phyloP scores from a whole-genome alignment of 805 yeast genomes.

The Myxozyma nipponensis region DNA sequence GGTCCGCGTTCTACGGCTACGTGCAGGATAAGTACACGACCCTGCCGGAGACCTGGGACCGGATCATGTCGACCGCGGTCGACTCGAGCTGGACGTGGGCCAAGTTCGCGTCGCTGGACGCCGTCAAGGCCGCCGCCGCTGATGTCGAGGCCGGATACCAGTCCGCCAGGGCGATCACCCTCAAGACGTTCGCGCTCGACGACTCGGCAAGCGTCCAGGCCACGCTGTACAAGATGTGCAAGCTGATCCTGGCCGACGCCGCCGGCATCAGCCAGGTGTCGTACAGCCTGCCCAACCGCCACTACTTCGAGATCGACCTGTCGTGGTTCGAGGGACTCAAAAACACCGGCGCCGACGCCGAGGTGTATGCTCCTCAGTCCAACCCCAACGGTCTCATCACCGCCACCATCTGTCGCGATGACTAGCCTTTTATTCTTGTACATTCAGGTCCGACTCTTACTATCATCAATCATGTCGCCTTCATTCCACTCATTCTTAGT shows the following conservation, averaged over 20 bases:
- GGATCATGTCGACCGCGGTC: constrained; percentile 81
- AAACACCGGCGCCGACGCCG: constrained; percentile 59
- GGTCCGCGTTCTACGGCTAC: constrained; percentile 88
- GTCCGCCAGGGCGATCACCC: constrained; percentile 63
- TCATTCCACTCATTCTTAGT: too few relatives aligned
- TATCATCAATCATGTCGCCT: too few relatives aligned
- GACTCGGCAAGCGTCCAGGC: constrained; percentile 95
- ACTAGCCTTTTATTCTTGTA: background rate
- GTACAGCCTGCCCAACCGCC: constrained; percentile 85
- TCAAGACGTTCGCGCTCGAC: constrained; percentile 76
- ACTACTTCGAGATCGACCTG: constrained; percentile 76
- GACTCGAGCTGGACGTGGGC: constrained; percentile 40
- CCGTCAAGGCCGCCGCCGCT: constrained; percentile 53
- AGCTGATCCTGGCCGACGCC: constrained; percentile 59
- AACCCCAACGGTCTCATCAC: constrained; percentile 92
- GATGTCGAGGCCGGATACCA: constrained; percentile 62
- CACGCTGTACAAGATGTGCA: constrained; percentile 90
- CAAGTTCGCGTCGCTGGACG: constrained; percentile 37
- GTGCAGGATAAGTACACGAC: constrained; percentile 86
- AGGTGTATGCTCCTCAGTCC: constrained; percentile 78
- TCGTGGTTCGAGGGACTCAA: constrained; percentile 76
- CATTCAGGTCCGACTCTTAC: too few relatives aligned
- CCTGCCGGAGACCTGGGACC: constrained; percentile 73
- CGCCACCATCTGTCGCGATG: constrained; percentile 73
- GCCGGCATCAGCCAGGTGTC: constrained; percentile 60